Percentiles rank a stretch among this genome's conserved stretches.
Conservation (phyloP, 2,329 filamentous ascomycete species). For the Coniosporium tulheliwenetii region DNA sequence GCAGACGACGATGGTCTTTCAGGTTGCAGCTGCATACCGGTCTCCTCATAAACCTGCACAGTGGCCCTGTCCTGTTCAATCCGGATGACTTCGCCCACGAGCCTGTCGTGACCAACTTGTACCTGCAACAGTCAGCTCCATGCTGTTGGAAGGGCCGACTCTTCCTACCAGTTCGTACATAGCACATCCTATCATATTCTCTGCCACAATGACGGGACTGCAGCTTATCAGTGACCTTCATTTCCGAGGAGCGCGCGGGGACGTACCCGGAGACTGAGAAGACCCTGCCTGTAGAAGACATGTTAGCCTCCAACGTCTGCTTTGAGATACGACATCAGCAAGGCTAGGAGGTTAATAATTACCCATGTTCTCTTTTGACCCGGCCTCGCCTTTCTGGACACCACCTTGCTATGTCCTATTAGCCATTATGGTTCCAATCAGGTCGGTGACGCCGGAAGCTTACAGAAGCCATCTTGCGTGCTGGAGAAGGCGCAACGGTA, state of each 20-base stretch:
- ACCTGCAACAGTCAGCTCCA: slow-evolving; percentile 38
- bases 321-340: too few species aligned
- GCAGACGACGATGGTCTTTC: neutral
- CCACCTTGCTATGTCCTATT: too few species aligned
- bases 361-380: too few species aligned
- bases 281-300: slow-evolving; percentile 34
- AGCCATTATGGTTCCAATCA: too few species aligned
- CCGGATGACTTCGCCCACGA: slow-evolving; percentile 95
- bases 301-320: too few species aligned
- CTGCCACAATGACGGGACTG: slow-evolving; percentile 84
- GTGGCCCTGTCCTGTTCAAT: slow-evolving; percentile 92
- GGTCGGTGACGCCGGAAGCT: neutral
- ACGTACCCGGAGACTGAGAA: slow-evolving; percentile 54
- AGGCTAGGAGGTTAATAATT: too few species aligned
- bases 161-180: slow-evolving; percentile 90
- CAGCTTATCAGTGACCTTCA: slow-evolving; percentile 6
- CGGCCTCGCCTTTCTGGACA: too few species aligned
- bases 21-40: slow-evolving; percentile 42
- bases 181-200: slow-evolving; percentile 97
- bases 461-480: slow-evolving; percentile 19
- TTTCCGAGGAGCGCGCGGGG: slow-evolving; percentile 6
- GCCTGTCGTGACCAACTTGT: slow-evolving; percentile 77
- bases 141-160: neutral
- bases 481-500: slow-evolving; percentile 3
- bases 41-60: slow-evolving; percentile 98